Base-by-base conservation (phyloP, 2,329 filamentous ascomycete genomes). In the Penicillium crustosum region DNA sequence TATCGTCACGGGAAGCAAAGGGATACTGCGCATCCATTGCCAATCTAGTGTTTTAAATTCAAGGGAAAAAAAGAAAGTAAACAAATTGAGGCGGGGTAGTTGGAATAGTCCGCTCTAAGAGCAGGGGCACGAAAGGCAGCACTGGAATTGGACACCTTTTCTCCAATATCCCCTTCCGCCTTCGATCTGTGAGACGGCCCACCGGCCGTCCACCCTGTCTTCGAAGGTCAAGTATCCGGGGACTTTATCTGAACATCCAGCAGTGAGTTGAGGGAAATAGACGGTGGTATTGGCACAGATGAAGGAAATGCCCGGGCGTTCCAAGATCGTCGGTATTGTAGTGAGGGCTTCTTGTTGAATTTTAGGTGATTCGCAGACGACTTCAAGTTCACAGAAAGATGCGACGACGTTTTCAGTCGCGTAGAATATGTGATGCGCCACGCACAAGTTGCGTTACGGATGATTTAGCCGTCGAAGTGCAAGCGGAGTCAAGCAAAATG, bases 1-100 rank as follows among this genome's bases (percentile, higher is more conserved):
- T 77, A 72, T 88, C 85, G 77, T 85, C 83, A 73, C 81, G 82
- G 64, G 85, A 86, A 64, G 83, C 84, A 75, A 87, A 86, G 59
- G 81, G 79, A 72, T 81, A 86, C 76, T 86, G 83, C 64, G 84
- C 82, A 80, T 87, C 85, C 85, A 87, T 87, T 62, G 60, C 58
- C 43, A 52, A 25, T 51, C 21, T n/a, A 10, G 15, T 44, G 6
- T 39, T 38, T 12, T n/a, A 5, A 31, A 21, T 15, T 38, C 21
- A 43, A 31, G n/a, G 13, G 1, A 19, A 31, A 50, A n/a, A 13
- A 21, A 35, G 9, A 36, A 44, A 52, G n/a, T 17, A 43, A 9
- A 41, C 10, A 19, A 31, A 31, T 25, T 19, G 21, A 31, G 48
- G 48, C 6, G 29, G 41, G 21, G 29, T 42, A 44, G 23, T 52